Evolutionary conservation across 202 grass and related monocot species (phyloP).

Genomic region (Schoenoplectus triqueter): DNA sequence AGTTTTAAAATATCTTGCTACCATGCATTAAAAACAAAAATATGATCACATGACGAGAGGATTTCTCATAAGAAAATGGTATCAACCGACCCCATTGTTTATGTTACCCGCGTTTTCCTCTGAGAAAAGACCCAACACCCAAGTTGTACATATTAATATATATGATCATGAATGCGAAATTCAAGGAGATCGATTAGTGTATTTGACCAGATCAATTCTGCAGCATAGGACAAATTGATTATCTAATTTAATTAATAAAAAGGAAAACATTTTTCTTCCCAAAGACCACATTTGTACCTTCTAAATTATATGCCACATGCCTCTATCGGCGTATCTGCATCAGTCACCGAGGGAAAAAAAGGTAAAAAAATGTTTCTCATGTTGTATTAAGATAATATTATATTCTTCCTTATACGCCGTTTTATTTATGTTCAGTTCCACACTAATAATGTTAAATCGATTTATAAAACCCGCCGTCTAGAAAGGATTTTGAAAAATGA

Average conservation of each 20-base stretch:
- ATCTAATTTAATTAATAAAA: neutral
- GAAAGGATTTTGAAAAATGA: too few species aligned
- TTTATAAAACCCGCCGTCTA: too few species aligned
- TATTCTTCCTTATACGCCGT: too few species aligned
- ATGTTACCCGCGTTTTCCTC: neutral
- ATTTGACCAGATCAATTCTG: conserved; percentile 8
- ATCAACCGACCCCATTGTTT: neutral
- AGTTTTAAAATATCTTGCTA: neutral
- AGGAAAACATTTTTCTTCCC: neutral
- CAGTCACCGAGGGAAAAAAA: too few species aligned
- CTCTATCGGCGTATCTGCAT: neutral
- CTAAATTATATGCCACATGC: neutral
- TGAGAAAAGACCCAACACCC: too few species aligned
- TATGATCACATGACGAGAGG: neutral
- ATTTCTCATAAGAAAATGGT: neutral
- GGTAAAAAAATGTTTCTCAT: too few species aligned
- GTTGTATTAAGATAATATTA: too few species aligned
- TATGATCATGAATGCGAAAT: conserved; percentile 1
- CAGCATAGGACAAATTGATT: conserved; percentile 24
- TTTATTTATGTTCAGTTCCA: too few species aligned
- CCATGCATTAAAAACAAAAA: neutral
- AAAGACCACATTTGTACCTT: neutral
- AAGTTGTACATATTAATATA: neutral
- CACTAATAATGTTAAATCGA: too few species aligned
- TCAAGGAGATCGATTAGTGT: neutral